These are phyloP conservation scores for Chalciporus sphaerocephalus DNA, from an alignment of 768 basidiomycete genomes.

Conservation along the genomic window DNA sequence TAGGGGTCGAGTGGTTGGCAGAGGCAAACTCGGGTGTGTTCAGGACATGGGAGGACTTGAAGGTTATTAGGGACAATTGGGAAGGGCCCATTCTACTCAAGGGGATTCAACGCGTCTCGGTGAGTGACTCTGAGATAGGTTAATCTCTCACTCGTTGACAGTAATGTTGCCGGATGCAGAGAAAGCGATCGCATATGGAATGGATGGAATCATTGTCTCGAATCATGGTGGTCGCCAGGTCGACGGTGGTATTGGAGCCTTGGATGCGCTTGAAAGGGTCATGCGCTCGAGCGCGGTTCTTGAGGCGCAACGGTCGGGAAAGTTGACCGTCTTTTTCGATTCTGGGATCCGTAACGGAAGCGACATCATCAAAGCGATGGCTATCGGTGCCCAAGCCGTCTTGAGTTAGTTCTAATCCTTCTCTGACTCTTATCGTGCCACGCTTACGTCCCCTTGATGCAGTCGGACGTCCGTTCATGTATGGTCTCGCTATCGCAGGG, in stretches of 20 bases:
- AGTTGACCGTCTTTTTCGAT: conserved; percentile 60
- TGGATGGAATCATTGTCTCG: conserved; percentile 45
- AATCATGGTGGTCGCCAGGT: conserved; percentile 62
- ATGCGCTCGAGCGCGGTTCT: conserved; percentile 56
- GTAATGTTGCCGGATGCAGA: conserved; percentile 44
- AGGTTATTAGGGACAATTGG: conserved; percentile 68
- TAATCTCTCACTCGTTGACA: not conserved
- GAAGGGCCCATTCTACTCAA: conserved; percentile 74
- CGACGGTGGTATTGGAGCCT: conserved; percentile 74
- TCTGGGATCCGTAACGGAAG: conserved; percentile 81
- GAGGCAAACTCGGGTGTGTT: conserved; percentile 61
- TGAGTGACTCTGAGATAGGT: conserved; percentile 27
- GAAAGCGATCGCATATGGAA: conserved; percentile 40
- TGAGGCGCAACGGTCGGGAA: conserved; percentile 55
- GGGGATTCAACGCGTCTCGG: conserved; percentile 65
- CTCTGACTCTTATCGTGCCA: not conserved
- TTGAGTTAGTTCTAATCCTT: conserved; percentile 48
- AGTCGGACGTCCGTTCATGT: conserved; percentile 77
- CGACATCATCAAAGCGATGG: conserved; percentile 81
- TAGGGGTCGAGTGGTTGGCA: conserved; percentile 61
- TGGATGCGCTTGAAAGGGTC: conserved; percentile 68
- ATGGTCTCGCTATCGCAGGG: conserved; percentile 66
- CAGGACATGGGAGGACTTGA: conserved; percentile 67
- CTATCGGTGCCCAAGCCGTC: conserved; percentile 80
- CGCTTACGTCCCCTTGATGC: not conserved